These are phyloP conservation scores for Didymella arachidicola DNA, from an alignment of 2,329 filamentous ascomycete genomes.

Conservation along the genomic window DNA sequence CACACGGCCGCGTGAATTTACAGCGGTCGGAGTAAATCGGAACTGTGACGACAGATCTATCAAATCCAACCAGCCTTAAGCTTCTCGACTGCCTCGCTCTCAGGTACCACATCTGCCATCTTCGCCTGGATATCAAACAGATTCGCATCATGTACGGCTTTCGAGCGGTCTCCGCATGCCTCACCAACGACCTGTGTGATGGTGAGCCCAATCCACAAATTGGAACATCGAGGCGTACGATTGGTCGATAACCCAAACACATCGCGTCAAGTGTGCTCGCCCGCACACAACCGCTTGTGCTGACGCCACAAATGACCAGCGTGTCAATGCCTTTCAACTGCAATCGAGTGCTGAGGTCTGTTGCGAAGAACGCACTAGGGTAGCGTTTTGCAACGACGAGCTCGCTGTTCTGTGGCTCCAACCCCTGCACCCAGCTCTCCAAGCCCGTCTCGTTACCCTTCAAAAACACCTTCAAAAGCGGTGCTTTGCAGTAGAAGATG, in stretches of 20 bases:
- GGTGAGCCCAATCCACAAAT: slow-evolving; percentile 17
- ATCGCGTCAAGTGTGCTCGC: slow-evolving; percentile 57
- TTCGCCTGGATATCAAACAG: slow-evolving; percentile 58
- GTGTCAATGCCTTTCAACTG: slow-evolving; percentile 53
- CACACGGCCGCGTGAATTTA: slow-evolving; percentile 11
- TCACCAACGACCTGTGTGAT: slow-evolving; percentile 51
- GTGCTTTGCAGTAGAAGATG: slow-evolving; percentile 55
- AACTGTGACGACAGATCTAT: slow-evolving; percentile 9
- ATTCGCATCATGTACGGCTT: slow-evolving; percentile 56
- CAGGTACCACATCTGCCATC: slow-evolving; percentile 57
- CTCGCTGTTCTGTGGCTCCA: slow-evolving; percentile 50
- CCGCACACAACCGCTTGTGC: slow-evolving; percentile 58
- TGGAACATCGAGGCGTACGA: slow-evolving; percentile 46
- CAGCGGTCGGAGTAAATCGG: slow-evolving; percentile 15
- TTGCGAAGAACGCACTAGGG: slow-evolving; percentile 57
- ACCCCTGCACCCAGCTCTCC: slow-evolving; percentile 50
- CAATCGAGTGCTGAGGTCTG: slow-evolving; percentile 53
- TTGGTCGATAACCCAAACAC: slow-evolving; percentile 55
- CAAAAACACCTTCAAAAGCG: slow-evolving; percentile 54
- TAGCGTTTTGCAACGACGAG: slow-evolving; percentile 55
- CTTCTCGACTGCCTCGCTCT: slow-evolving; percentile 52
- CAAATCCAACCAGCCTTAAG: slow-evolving; percentile 50
- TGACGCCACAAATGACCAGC: slow-evolving; percentile 58
- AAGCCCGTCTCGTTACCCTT: slow-evolving; percentile 52
- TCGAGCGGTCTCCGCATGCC: slow-evolving; percentile 57